These are phyloP conservation scores for Calonectria hongkongensis DNA, from an alignment of 2,329 filamentous ascomycete species.

Conservation along the genomic window DNA sequence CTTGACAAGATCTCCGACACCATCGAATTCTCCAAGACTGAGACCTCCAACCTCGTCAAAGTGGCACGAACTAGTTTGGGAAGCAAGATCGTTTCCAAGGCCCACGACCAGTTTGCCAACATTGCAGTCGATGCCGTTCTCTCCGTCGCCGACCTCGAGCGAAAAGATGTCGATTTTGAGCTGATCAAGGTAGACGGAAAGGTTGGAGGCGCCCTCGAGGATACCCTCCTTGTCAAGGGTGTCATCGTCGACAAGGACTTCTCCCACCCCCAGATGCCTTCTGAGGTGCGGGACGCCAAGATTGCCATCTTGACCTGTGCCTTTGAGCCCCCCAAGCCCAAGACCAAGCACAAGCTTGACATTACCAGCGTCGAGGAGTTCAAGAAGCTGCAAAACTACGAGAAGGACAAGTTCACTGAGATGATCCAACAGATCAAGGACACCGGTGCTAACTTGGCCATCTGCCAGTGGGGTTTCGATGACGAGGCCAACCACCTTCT, in stretches of 20 bases:
- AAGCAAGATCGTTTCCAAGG: slow-evolving; percentile 99
- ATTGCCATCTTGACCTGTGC: slow-evolving; percentile 98
- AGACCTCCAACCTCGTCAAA: slow-evolving; percentile 91
- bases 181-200: slow-evolving; percentile 99
- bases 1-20: slow-evolving; percentile 94
- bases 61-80: slow-evolving; percentile 97
- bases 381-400: slow-evolving; percentile 97
- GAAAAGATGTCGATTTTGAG: slow-evolving; percentile 98
- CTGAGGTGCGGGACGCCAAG: slow-evolving; percentile 95
- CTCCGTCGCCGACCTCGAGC: slow-evolving; percentile 95
- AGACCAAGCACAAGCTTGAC: slow-evolving; percentile 99
- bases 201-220: slow-evolving; percentile 94
- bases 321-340: slow-evolving; percentile 99
- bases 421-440: slow-evolving; percentile 99
- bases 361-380: slow-evolving; percentile 98
- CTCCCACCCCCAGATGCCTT: slow-evolving; percentile 99
- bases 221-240: slow-evolving; percentile 95
- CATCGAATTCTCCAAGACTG: slow-evolving; percentile 87
- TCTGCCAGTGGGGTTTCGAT: slow-evolving; percentile 99
- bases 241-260: slow-evolving; percentile 99
- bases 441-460: slow-evolving; percentile 96
- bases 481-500: slow-evolving; percentile 99
- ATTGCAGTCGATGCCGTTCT: slow-evolving; percentile 98
- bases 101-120: slow-evolving; percentile 97
- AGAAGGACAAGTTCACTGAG: slow-evolving; percentile 96